Conservation (phyloP, 2,329 filamentous ascomycete species). For the Pestalotiopsis sp. region DNA sequence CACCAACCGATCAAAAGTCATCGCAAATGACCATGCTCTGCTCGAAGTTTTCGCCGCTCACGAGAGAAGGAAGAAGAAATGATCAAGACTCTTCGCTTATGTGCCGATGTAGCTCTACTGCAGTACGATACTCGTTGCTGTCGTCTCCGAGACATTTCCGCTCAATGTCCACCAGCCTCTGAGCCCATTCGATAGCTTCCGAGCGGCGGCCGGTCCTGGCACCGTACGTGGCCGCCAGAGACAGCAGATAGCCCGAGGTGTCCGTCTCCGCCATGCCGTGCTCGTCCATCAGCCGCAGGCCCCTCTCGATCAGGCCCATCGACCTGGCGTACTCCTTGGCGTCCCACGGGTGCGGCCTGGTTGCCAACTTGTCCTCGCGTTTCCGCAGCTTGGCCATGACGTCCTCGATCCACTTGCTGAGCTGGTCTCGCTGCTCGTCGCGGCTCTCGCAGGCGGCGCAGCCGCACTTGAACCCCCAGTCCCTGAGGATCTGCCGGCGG, state of each 20-base stretch:
- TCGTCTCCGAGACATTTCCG: conserved; percentile 9
- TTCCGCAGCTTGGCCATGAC: conserved; percentile 2
- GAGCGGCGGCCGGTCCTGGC: neutral
- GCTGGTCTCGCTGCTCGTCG: neutral
- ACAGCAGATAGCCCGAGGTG: conserved; percentile 6
- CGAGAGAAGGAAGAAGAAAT: neutral
- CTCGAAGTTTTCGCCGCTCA: neutral
- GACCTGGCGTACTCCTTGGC: neutral
- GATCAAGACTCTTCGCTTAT: neutral
- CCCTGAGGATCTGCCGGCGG: conserved; percentile 8
- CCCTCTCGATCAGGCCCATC: neutral
- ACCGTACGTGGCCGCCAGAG: neutral
- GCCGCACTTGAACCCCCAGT: conserved; percentile 3
- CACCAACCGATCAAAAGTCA: neutral
- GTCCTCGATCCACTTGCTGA: neutral
- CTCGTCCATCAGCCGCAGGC: neutral
- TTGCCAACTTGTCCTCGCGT: neutral
- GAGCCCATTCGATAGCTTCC: neutral
- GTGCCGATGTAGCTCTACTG: neutral
- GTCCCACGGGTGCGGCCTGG: neutral
- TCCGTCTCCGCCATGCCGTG: conserved; percentile 9
- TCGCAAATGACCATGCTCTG: neutral
- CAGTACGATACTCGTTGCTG: conserved; percentile 5
- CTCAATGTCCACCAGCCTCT: neutral
- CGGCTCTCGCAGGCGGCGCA: conserved; percentile 1